Evolutionary conservation across 805 yeast genomes (phyloP), one percentile per base, ranked within the genome.

Genomic region (Wickerhamiella domercqiae): DNA sequence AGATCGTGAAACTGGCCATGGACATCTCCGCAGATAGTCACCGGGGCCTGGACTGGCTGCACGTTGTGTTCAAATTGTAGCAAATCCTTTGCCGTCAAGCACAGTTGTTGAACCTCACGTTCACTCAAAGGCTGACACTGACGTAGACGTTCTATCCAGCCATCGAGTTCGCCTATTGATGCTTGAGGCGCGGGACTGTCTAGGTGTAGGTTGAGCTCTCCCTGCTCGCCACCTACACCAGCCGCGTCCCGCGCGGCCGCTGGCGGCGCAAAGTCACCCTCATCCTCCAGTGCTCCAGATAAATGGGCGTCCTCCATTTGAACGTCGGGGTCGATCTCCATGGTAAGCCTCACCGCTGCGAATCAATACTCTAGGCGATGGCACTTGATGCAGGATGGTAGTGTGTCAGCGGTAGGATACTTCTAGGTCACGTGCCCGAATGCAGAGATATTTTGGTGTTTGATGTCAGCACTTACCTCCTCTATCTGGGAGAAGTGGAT

Each of bases 1-100:
- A 86, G 67, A 62, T 86, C 96, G 61, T 86, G 95, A 58, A 86
- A 86, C 62, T 86, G 96, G 31, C 96, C 96, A 56, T 86, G 96
- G 35, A 86, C 93, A 61, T 86, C 96, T 49, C 96, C 96, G 65
- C 96, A 86, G 47, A 86, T 84, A 21, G 96, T 86, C 34, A 86
- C 96, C 9, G 97, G 97, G 5, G 86, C 93, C 46, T 73, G 74
- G 35, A 86, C 94, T 2, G 95, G 95, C 62, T 84, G 94, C 35
- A 86, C 96, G 55, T 86, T 86, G 50, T 81, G 86, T 63, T 86
- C 96, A 49, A 75, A 77, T 57, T 82, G 93, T 51, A 86, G 63
- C 24, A 84, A 90, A 48, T 86, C 95, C 42, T 78, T 75, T 24
- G 94, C 94, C 94, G 83, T 81, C 45, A 73, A 74, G 57, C 96